Conservation (phyloP, 1,284 basidiomycete species). For the Wallemia ichthyophaga region DNA sequence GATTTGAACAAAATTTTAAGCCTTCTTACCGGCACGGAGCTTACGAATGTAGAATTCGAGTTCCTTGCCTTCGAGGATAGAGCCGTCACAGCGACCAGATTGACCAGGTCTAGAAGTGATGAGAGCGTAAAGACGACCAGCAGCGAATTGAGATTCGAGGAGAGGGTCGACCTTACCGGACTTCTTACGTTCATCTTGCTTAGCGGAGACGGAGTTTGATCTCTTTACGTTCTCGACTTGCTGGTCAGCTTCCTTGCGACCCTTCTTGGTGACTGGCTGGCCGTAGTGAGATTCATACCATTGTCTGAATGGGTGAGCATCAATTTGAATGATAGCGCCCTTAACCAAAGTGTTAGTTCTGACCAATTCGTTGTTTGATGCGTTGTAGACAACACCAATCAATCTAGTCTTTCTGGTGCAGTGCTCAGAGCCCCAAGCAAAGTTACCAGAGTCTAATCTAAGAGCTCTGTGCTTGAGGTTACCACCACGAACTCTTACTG, state of each 20-base stretch:
- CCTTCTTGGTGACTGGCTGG: slow-evolving; percentile 60
- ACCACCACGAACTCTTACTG: slow-evolving; percentile 71
- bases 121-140: slow-evolving; percentile 61
- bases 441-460: slow-evolving; percentile 78
- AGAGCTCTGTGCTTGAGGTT: slow-evolving; percentile 79
- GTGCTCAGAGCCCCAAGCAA: slow-evolving; percentile 82
- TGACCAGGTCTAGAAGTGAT: slow-evolving; percentile 82
- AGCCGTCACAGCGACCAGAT: slow-evolving; percentile 73
- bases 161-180: slow-evolving; percentile 67
- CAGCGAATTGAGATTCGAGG: slow-evolving; percentile 55
- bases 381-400: slow-evolving; percentile 84
- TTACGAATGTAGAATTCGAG: slow-evolving; percentile 35
- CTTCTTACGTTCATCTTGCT: slow-evolving; percentile 62
- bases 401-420: slow-evolving; percentile 75
- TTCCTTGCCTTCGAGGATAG: slow-evolving; percentile 86
- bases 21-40: not conserved
- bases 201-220: slow-evolving; percentile 63
- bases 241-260: slow-evolving; percentile 27
- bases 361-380: slow-evolving; percentile 94
- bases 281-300: slow-evolving; percentile 96
- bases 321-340: slow-evolving; percentile 72
- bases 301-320: slow-evolving; percentile 88
- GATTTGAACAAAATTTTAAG: not conserved
- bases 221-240: slow-evolving; percentile 34
- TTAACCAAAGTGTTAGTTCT: slow-evolving; percentile 94